phyloP scores from a whole-genome alignment of 768 basidiomycete species.

The Termitomyces heimii region DNA sequence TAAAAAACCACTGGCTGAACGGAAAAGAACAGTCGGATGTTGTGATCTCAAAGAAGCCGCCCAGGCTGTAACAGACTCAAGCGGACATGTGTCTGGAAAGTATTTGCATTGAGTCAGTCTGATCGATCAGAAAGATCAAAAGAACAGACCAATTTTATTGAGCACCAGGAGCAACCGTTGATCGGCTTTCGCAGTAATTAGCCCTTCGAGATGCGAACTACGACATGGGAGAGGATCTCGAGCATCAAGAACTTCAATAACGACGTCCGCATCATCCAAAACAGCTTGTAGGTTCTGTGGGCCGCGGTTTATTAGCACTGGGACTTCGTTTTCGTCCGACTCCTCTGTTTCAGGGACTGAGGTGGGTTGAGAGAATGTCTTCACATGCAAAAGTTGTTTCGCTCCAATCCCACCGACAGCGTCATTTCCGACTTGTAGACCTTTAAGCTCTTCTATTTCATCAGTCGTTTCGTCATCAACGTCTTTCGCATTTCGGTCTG shows the following conservation, averaged over 20 bases:
- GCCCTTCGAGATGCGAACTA: slow-evolving; percentile 55
- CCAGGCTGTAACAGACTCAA: slow-evolving; percentile 74
- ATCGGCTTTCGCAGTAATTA: slow-evolving; percentile 33
- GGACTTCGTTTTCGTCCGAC: slow-evolving; percentile 48
- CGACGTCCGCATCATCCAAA: slow-evolving; percentile 70
- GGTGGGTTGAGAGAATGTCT: slow-evolving; percentile 25
- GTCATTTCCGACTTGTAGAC: slow-evolving; percentile 45
- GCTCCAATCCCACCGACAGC: slow-evolving; percentile 41
- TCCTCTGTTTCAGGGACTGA: slow-evolving; percentile 23
- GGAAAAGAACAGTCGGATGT: slow-evolving; percentile 67
- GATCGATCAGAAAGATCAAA: background rate
- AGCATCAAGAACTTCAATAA: slow-evolving; percentile 79
- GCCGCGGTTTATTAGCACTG: slow-evolving; percentile 58
- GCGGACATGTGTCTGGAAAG: slow-evolving; percentile 66
- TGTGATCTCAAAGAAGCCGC: slow-evolving; percentile 49
- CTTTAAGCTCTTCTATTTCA: slow-evolving; percentile 21
- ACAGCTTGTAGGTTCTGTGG: slow-evolving; percentile 60
- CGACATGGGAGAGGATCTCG: slow-evolving; percentile 75
- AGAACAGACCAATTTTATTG: slow-evolving; percentile 77
- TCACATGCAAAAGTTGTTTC: slow-evolving; percentile 28
- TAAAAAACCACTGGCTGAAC: slow-evolving; percentile 63
- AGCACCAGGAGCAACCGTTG: slow-evolving; percentile 61
- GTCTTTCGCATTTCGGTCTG: slow-evolving; percentile 11
- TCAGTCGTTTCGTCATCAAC: slow-evolving; percentile 22
- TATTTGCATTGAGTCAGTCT: background rate